Conservation (phyloP, 768 basidiomycete species). For the Hydnomerulius pinastri region DNA sequence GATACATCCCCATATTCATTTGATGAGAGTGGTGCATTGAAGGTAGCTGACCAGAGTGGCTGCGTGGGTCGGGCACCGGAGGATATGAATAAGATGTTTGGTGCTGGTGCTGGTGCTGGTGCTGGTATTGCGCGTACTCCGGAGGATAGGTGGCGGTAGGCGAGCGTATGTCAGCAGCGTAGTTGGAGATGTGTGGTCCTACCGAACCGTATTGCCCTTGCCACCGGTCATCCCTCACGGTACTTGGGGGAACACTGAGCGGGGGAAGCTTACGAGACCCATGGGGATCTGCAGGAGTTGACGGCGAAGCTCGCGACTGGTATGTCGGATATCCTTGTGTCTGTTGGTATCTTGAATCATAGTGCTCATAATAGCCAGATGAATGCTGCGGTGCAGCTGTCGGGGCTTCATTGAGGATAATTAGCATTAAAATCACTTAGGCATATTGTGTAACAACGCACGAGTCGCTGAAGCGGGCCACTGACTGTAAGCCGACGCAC, state of each 20-base stretch:
- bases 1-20: conserved; percentile 29
- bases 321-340: conserved; percentile 46
- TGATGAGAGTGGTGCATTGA: conserved; percentile 32
- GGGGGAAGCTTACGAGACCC: conserved; percentile 64
- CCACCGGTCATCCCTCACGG: conserved; percentile 53
- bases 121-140: conserved; percentile 51
- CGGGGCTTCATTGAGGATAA: conserved; percentile 10
- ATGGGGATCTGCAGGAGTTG: conserved; percentile 46
- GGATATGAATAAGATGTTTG: conserved; percentile 36
- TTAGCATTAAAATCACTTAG: conserved; percentile 2
- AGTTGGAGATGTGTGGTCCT: conserved; percentile 38
- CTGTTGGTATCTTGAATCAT: conserved; percentile 51
- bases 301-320: conserved; percentile 49
- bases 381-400: conserved; percentile 50
- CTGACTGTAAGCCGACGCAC: conserved; percentile 48
- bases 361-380: conserved; percentile 55
- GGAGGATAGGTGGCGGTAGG: conserved; percentile 64
- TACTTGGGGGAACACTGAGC: conserved; percentile 42
- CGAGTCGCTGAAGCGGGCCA: conserved; percentile 37
- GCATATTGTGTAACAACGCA: conserved; percentile 31
- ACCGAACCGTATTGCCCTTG: conserved; percentile 42
- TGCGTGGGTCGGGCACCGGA: conserved; percentile 40
- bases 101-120: conserved; percentile 45
- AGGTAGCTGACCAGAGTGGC: conserved; percentile 24
- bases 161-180: conserved; percentile 56